Evolutionary conservation across 257 asterid genomes (phyloP).

Genomic region (Linderniella brevidens): DNA sequence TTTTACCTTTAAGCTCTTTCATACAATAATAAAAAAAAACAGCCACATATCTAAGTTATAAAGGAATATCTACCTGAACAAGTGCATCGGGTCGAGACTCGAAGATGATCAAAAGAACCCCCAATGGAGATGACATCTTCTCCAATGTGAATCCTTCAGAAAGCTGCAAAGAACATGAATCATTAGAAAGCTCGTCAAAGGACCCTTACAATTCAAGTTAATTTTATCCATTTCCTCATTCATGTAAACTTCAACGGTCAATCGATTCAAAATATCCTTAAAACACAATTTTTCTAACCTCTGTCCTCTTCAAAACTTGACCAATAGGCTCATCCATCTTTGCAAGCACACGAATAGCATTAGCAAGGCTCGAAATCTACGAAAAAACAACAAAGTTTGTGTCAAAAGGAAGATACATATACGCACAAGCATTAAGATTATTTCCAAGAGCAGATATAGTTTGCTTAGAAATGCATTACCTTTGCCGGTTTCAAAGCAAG

Average conservation of each 20-base stretch:
- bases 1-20: background rate
- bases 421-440: constrained; percentile 5
- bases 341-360: constrained; percentile 62
- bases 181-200: too few relatives aligned
- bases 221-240: too few relatives aligned
- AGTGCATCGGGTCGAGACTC: constrained; percentile 93
- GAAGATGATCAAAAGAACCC: constrained; percentile 66
- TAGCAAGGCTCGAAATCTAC: constrained; percentile 51
- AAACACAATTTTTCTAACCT: constrained; percentile 28
- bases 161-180: constrained; percentile 28
- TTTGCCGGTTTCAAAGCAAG: constrained; percentile 62
- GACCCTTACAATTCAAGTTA: too few relatives aligned
- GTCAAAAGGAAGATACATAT: constrained; percentile 1
- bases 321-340: constrained; percentile 89
- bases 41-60: too few relatives aligned
- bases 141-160: constrained; percentile 64
- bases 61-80: constrained; percentile 35
- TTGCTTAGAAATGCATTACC: constrained; percentile 20
- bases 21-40: too few relatives aligned
- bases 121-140: constrained; percentile 66
- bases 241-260: background rate
- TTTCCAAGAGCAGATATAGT: background rate
- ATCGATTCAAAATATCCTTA: background rate
- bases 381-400: constrained; percentile 2
- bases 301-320: constrained; percentile 46